A percentile compares a stretch with the other conserved stretches of the same genome.
These are phyloP conservation scores for Colletotrichum higginsianum DNA, from an alignment of 2,329 filamentous ascomycete species.

Conservation along the genomic window DNA sequence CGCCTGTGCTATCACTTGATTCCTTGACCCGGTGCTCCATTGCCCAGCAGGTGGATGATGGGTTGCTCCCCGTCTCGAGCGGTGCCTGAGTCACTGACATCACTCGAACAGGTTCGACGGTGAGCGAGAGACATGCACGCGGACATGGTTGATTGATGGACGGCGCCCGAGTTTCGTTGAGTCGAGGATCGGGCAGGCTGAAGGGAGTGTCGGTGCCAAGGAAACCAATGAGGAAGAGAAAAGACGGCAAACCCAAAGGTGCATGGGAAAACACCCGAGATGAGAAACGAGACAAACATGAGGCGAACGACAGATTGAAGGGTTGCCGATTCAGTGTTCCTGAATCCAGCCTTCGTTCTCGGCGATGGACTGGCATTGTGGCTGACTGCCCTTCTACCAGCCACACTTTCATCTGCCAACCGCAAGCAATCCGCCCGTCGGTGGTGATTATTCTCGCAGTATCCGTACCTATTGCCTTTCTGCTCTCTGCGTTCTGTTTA, in stretches of 20 bases:
- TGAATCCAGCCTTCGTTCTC: background rate
- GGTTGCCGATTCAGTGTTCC: conserved; percentile 5
- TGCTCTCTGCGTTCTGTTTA: background rate
- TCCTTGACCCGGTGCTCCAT: conserved; percentile 15
- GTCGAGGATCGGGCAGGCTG: conserved; percentile 7
- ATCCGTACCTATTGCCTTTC: background rate
- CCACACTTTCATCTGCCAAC: background rate
- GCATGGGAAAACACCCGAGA: conserved; percentile 20
- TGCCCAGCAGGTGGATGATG: conserved; percentile 6
- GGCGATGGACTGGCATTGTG: background rate
- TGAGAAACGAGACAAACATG: conserved; percentile 31
- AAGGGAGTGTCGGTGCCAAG: conserved; percentile 10
- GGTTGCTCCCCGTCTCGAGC: background rate
- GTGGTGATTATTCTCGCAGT: background rate
- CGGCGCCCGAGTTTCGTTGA: conserved; percentile 8
- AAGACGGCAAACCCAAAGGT: conserved; percentile 24
- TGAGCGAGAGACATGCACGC: background rate
- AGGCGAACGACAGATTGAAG: conserved; percentile 18
- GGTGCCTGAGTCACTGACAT: conserved; percentile 34
- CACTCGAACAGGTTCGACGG: conserved; percentile 19
- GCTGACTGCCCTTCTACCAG: background rate
- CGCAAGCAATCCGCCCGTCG: background rate
- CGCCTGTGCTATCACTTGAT: conserved; percentile 39
- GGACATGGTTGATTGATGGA: conserved; percentile 2
- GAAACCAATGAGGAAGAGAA: conserved; percentile 23